Evolutionary conservation across 192 early-diverging fungal genomes (phyloP).

Genomic region (Coemansia biformis): DNA sequence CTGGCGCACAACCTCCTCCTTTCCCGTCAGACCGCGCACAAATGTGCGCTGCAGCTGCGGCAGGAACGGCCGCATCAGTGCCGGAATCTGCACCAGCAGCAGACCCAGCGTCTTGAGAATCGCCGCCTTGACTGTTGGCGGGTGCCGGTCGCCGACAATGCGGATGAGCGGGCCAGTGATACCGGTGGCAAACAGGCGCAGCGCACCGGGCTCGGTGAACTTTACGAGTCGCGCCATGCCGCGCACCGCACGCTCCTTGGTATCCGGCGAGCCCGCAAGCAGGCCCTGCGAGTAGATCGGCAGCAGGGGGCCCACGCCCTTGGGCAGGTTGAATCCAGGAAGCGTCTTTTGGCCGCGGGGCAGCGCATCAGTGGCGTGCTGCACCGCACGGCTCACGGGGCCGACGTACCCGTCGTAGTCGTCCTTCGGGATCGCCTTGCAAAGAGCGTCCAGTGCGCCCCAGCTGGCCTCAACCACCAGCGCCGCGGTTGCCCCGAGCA

Average conservation of each 20-base stretch:
- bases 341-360: constrained; percentile 39
- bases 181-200: constrained; percentile 87
- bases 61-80: constrained; percentile 91
- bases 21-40: constrained; percentile 79
- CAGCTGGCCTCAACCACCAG: constrained; percentile 67
- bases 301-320: constrained; percentile 85
- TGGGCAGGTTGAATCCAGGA: constrained; percentile 85
- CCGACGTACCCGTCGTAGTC: constrained; percentile 76
- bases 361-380: constrained; percentile 51
- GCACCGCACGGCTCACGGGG: constrained; percentile 63
- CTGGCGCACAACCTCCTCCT: constrained; percentile 68
- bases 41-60: constrained; percentile 98
- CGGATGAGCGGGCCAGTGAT: constrained; percentile 98
- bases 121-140: constrained; percentile 85
- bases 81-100: constrained; percentile 77
- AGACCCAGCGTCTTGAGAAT: constrained; percentile 82
- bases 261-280: constrained; percentile 77
- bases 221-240: constrained; percentile 75
- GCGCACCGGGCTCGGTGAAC: constrained; percentile 55
- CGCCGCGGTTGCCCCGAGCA: constrained; percentile 59
- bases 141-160: constrained; percentile 92
- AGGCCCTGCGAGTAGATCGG: constrained; percentile 92
- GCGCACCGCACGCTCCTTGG: constrained; percentile 78
- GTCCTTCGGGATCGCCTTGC: constrained; percentile 82
- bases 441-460: constrained; percentile 73